Evolutionary conservation across 2,329 filamentous ascomycete genomes (phyloP).

Genomic region (Verticillium nubilum): DNA sequence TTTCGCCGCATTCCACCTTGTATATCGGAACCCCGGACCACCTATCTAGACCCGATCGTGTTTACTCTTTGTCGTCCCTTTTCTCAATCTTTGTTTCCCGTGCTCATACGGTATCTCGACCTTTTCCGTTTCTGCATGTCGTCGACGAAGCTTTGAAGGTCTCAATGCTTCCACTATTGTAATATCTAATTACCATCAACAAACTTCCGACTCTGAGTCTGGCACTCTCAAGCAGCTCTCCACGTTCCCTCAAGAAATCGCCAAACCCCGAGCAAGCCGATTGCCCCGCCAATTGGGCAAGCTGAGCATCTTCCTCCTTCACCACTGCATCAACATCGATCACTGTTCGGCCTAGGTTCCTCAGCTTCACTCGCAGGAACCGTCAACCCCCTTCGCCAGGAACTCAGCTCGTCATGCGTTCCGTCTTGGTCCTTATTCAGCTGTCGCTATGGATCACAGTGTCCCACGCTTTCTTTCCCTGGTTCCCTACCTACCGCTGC

Average conservation of each 20-base stretch:
- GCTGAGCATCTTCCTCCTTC: background rate
- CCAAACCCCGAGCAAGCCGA: background rate
- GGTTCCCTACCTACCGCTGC: conserved; percentile 25
- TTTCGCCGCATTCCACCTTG: background rate
- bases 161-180: background rate
- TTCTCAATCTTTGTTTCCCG: background rate
- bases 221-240: background rate
- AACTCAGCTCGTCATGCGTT: conserved; percentile 30
- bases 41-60: background rate
- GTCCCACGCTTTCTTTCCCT: conserved; percentile 43
- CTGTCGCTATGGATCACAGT: conserved; percentile 42
- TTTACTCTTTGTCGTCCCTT: background rate
- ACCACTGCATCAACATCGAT: background rate
- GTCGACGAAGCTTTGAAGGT: background rate
- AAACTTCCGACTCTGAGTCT: background rate
- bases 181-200: background rate
- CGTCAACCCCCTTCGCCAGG: background rate
- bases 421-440: conserved; percentile 32
- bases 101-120: background rate
- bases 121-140: background rate
- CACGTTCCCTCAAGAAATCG: background rate
- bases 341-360: background rate
- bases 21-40: background rate
- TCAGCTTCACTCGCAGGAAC: background rate
- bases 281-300: background rate